Base-by-base conservation (phyloP, 306 rosid genomes). In the Canavalia ensiformis region DNA sequence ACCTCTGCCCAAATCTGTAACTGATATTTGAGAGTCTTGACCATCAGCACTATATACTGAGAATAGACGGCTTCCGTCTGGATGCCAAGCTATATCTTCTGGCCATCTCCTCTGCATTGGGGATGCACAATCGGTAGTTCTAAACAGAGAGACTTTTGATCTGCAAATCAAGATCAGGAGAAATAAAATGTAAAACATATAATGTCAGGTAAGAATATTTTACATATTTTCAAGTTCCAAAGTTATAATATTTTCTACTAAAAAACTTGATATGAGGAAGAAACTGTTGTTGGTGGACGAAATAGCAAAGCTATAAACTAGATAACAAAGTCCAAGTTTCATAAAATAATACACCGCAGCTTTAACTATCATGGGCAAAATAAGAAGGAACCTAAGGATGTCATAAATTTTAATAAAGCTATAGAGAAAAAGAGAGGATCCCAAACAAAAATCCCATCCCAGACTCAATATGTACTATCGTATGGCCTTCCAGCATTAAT, bases 21-120 rank as follows among this genome's bases (percentile, higher is more conserved):
- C 80, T 70, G 98, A 69, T 7, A 66, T 4, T 87, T 95, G 99
- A 56, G 94, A 88, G 63, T 95, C 98, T 49, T 93, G 94, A 77
- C 81, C 60, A 79, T 95, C 98, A 78, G 98, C 99, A 81, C 87
- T 89, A 64, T 95, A 92, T 10, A 88, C 91, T 62, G 94, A 89
- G 85, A 91, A 90, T 54, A 95, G 44, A 47, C 88, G 76, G 74
- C 80, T 83, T 51, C 97, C 98, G 31, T 90, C 88, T 2, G 98
- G 98, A 68, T 94, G 97, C 98, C 98, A 94, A 35, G 90, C 89
- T 63, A 94, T 74, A 80, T 90, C 97, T 86, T 95, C 98, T 4
- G 98, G 95, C 98, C 97, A 95, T 89, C 97, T 92, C 88, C 97
- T 88, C 68, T 87, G 92, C 52, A 89, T 86, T 45, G 84, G 84